Evolutionary conservation across 2,329 filamentous ascomycete genomes (phyloP).

Genomic region (Pseudocercospora vitis): DNA sequence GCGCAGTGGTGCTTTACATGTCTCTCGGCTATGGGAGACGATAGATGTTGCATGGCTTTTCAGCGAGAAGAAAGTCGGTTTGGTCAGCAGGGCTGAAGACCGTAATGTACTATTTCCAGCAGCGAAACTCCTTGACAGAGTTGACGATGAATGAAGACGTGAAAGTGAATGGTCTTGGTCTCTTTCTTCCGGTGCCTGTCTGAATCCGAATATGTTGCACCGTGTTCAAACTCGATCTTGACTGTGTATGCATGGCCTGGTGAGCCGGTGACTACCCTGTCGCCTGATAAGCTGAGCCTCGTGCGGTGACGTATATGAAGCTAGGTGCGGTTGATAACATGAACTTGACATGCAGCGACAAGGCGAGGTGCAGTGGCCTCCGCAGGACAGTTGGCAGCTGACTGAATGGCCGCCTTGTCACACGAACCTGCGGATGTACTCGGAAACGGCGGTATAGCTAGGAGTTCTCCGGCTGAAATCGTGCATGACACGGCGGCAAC

Average conservation of each 20-base stretch:
- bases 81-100: constrained; percentile 17
- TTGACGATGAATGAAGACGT: constrained; percentile 6
- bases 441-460: constrained; percentile 1
- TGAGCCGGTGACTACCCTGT: no score
- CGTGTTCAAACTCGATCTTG: no score
- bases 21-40: constrained; percentile 1
- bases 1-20: constrained; percentile 12
- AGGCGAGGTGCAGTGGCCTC: no score
- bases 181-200: background rate
- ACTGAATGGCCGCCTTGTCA: constrained; percentile 3
- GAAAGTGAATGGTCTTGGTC: background rate
- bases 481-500: constrained; percentile 3
- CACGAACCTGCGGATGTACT: constrained; percentile 1
- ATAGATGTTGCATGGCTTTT: constrained; percentile 16
- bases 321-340: constrained; percentile 5
- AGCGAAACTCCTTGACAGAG: constrained; percentile 14
- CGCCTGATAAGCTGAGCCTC: constrained; percentile 1
- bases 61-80: constrained; percentile 14
- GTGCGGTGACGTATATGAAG: background rate
- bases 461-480: background rate
- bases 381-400: no score
- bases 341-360: no score
- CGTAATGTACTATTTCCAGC: constrained; percentile 7
- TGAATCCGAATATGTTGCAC: no score
- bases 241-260: no score